These are phyloP conservation scores for Zygnema circumcarinatum DNA, from an alignment of 139 green algal genomes.

Conservation along the genomic window DNA sequence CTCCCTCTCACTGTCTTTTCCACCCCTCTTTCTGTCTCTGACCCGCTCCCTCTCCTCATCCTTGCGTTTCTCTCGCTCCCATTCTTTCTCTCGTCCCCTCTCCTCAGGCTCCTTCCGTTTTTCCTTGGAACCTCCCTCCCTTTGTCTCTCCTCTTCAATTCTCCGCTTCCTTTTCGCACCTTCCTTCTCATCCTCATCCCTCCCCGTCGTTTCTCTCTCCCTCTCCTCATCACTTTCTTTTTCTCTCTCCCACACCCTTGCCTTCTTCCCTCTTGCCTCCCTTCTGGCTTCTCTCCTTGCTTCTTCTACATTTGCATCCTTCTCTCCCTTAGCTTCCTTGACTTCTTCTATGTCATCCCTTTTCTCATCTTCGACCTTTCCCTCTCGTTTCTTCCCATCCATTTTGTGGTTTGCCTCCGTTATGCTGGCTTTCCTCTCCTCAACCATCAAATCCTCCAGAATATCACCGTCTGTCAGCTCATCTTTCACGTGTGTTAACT, in stretches of 20 bases:
- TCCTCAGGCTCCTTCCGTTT: too few relatives aligned
- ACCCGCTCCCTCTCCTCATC: background rate
- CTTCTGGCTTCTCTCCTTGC: background rate
- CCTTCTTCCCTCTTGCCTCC: background rate
- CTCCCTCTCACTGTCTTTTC: background rate
- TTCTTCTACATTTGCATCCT: too few relatives aligned
- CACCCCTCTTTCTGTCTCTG: background rate
- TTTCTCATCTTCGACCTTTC: background rate
- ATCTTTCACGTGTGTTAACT: background rate
- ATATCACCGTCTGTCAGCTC: background rate
- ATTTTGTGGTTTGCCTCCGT: too few relatives aligned
- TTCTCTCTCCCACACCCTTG: background rate
- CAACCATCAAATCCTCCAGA: background rate
- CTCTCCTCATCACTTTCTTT: background rate
- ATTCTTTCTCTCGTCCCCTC: background rate
- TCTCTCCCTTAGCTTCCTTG: too few relatives aligned
- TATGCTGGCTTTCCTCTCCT: background rate
- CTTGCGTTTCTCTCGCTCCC: background rate
- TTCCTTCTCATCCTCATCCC: background rate
- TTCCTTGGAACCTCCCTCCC: too few relatives aligned
- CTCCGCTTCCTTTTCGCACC: background rate
- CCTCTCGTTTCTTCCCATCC: background rate
- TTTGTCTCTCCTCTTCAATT: background rate
- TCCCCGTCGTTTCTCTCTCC: background rate
- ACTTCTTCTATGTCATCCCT: background rate